Evolutionary conservation across 202 grass and related monocot genomes (phyloP).

Genomic region (Zoysia matrella): DNA sequence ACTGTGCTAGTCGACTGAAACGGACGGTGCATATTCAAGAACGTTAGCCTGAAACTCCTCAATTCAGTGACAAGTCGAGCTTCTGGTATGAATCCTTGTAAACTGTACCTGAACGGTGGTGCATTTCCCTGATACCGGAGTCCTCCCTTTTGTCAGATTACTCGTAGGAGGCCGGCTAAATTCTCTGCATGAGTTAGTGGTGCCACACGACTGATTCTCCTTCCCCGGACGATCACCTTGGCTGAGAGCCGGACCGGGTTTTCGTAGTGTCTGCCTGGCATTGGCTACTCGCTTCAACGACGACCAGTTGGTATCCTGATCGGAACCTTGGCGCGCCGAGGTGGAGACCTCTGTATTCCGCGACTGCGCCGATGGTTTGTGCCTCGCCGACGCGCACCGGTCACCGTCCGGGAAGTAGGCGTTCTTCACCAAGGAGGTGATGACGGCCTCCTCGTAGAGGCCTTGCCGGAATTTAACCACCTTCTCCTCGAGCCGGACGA

Average conservation of each 20-base stretch:
- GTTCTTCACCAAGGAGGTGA: too few species aligned
- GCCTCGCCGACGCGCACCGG: slow-evolving; percentile 29
- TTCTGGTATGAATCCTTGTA: neutral
- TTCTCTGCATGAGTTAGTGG: slow-evolving; percentile 51
- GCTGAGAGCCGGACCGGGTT: slow-evolving; percentile 17
- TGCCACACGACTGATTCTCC: slow-evolving; percentile 37
- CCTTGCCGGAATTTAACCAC: too few species aligned
- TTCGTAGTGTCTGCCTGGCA: slow-evolving; percentile 46
- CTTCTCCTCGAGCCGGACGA: too few species aligned
- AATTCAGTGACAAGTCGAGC: neutral
- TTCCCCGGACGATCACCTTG: slow-evolving; percentile 40
- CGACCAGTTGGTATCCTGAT: slow-evolving; percentile 25
- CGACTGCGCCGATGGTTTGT: slow-evolving; percentile 22
- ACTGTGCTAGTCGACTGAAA: slow-evolving; percentile 45
- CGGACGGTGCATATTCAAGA: slow-evolving; percentile 10
- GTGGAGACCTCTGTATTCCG: slow-evolving; percentile 29
- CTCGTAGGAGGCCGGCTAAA: slow-evolving; percentile 45
- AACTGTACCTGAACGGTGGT: slow-evolving; percentile 30
- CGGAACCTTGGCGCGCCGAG: slow-evolving; percentile 24
- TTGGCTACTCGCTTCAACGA: neutral
- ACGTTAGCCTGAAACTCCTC: neutral
- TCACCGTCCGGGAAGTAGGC: slow-evolving; percentile 31
- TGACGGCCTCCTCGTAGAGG: too few species aligned
- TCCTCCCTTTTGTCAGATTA: slow-evolving; percentile 39
- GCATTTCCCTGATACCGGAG: slow-evolving; percentile 35